Conservation (phyloP, 768 basidiomycete species). For the Lactarius hatsudake region DNA sequence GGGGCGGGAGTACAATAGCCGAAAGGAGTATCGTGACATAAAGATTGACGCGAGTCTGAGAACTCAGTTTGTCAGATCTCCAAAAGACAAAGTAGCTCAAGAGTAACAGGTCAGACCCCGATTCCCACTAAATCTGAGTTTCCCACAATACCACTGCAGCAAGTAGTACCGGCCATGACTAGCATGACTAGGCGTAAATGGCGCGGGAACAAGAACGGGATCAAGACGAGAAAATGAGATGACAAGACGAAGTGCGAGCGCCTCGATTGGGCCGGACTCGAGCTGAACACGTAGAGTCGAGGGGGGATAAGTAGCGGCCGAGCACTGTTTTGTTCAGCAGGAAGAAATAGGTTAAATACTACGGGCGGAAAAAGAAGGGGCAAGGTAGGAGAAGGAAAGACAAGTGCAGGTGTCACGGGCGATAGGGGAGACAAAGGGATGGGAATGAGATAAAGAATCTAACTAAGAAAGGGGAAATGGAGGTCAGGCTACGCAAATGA, state of each 20-base stretch:
- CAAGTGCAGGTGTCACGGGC: not conserved
- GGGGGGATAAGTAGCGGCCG: not conserved
- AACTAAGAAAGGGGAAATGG: not conserved
- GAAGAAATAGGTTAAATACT: not conserved
- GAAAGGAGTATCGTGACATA: not conserved
- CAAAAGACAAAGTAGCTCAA: not conserved
- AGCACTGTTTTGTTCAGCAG: not conserved
- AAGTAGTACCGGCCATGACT: not conserved
- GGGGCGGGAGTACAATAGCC: not conserved
- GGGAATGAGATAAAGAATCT: not conserved
- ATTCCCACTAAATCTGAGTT: not conserved
- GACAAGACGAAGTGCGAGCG: not conserved
- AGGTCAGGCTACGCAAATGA: too few species aligned
- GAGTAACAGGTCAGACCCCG: not conserved
- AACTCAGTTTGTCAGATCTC: not conserved
- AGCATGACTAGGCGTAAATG: not conserved
- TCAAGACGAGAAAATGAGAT: not conserved
- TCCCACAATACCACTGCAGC: not conserved
- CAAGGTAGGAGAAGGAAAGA: not conserved
- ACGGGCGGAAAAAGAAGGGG: not conserved
- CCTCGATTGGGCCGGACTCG: not conserved
- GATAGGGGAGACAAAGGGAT: not conserved
- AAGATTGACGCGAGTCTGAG: not conserved
- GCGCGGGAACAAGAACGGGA: not conserved
- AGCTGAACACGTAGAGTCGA: not conserved